A percentile compares a stretch with the other conserved stretches of the same genome.
phyloP scores from a whole-genome alignment of 2,329 filamentous ascomycete genomes.

The Diaporthe sp. region DNA sequence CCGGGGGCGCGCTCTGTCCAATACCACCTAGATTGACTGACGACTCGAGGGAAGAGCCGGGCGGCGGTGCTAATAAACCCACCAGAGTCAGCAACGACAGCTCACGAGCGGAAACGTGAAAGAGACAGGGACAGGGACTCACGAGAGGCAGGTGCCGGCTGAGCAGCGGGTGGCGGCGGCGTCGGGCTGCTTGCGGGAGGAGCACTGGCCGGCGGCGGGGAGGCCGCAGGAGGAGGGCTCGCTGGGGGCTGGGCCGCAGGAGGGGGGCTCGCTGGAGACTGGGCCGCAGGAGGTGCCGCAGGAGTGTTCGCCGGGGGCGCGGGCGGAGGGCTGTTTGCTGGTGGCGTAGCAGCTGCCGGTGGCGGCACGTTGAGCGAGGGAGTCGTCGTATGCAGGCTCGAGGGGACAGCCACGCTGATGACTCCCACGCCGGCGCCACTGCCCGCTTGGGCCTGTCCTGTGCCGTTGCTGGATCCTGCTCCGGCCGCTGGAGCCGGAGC shows the following conservation, averaged over 20 bases:
- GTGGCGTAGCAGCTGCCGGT: conserved; percentile 18
- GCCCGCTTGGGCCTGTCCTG: conserved; percentile 15
- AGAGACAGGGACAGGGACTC: not conserved
- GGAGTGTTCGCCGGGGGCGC: not conserved
- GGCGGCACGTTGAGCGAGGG: conserved; percentile 17
- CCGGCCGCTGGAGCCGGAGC: conserved; percentile 29
- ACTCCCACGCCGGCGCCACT: conserved; percentile 38
- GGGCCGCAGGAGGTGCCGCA: not conserved
- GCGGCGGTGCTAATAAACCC: not conserved
- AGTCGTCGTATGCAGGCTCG: conserved; percentile 35
- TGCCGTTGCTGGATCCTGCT: conserved; percentile 12
- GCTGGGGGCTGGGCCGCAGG: not conserved
- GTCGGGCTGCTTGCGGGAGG: conserved; percentile 8
- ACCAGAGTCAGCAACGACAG: not conserved
- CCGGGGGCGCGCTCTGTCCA: conserved; percentile 37
- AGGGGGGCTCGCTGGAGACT: conserved; percentile 4
- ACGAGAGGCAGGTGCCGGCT: conserved; percentile 23
- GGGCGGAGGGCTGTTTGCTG: not conserved
- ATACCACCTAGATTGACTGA: conserved; percentile 45
- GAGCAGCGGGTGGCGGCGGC: conserved; percentile 14
- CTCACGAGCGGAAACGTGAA: not conserved
- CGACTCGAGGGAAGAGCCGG: conserved; percentile 43
- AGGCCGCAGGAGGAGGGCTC: not conserved
- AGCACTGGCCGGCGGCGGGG: conserved; percentile 6
- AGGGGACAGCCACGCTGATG: conserved; percentile 40